phyloP scores from a whole-genome alignment of 768 basidiomycete species.

The Nidularia sp. region DNA sequence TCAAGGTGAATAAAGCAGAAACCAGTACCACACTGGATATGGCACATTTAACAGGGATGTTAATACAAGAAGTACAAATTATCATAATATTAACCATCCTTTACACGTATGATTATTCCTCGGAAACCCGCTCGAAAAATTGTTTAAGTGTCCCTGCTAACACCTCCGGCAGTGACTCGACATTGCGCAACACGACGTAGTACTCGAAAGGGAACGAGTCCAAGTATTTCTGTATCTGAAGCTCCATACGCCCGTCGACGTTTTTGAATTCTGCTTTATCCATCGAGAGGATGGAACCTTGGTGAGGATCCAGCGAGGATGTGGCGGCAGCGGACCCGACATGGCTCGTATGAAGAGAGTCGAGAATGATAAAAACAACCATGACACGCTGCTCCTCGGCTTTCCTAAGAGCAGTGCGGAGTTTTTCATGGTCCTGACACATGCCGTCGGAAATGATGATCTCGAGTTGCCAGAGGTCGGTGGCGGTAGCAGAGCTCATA shows the following conservation, averaged over 20 bases:
- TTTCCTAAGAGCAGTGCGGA: constrained; percentile 74
- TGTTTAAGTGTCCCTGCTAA: constrained; percentile 85
- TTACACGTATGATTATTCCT: constrained; percentile 36
- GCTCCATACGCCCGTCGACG: constrained; percentile 77
- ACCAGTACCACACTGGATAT: too few species aligned
- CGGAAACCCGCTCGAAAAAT: constrained; percentile 84
- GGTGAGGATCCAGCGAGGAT: constrained; percentile 19
- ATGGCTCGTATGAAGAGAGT: constrained; percentile 62
- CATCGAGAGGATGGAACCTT: constrained; percentile 88
- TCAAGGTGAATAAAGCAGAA: too few species aligned
- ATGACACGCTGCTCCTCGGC: constrained; percentile 90
- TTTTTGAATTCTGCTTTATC: constrained; percentile 86
- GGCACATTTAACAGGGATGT: too few species aligned
- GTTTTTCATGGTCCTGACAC: constrained; percentile 89
- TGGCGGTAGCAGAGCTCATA: constrained; percentile 57
- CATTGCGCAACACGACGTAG: constrained; percentile 87
- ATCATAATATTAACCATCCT: too few species aligned
- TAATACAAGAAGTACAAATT: too few species aligned
- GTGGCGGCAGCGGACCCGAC: constrained; percentile 10
- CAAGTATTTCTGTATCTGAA: constrained; percentile 84
- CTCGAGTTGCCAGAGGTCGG: constrained; percentile 94
- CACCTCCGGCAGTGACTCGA: constrained; percentile 90
- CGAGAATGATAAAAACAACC: constrained; percentile 95
- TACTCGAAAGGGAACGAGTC: constrained; percentile 99
- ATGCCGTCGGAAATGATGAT: constrained; percentile 99